Conservation (phyloP, 2,329 filamentous ascomycete genomes). For the Apiospora malaysiana region DNA sequence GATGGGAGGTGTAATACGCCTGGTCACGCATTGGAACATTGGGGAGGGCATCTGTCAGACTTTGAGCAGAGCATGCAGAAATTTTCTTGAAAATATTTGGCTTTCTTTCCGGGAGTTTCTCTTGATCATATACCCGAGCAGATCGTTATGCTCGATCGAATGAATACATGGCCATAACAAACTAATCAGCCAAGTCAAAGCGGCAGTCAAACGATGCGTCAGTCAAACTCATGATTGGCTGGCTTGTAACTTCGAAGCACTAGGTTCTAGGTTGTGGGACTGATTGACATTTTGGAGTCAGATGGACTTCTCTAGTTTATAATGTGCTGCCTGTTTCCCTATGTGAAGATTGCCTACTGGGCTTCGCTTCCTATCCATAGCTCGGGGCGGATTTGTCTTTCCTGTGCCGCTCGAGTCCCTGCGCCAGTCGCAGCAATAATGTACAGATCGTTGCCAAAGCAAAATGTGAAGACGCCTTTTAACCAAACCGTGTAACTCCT, state of each 20-base stretch:
- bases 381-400: background rate
- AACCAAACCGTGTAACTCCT: conserved; percentile 9
- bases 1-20: background rate
- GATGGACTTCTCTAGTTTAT: background rate
- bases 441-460: conserved; percentile 5
- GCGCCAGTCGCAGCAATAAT: conserved; percentile 11
- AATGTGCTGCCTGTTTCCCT: conserved; percentile 9
- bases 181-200: background rate
- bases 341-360: conserved; percentile 2
- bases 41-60: background rate
- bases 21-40: background rate
- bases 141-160: background rate
- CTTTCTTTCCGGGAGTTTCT: background rate
- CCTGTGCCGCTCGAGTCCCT: background rate
- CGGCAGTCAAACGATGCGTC: background rate
- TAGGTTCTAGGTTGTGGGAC: background rate
- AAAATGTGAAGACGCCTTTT: background rate
- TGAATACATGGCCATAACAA: background rate
- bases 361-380: background rate
- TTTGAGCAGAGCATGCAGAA: background rate
- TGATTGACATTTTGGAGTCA: background rate
- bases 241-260: background rate
- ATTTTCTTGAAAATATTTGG: background rate
- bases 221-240: no score
- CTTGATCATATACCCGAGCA: background rate